Conservation (phyloP, 106 monocot species). For the Dendrobium nobile region DNA sequence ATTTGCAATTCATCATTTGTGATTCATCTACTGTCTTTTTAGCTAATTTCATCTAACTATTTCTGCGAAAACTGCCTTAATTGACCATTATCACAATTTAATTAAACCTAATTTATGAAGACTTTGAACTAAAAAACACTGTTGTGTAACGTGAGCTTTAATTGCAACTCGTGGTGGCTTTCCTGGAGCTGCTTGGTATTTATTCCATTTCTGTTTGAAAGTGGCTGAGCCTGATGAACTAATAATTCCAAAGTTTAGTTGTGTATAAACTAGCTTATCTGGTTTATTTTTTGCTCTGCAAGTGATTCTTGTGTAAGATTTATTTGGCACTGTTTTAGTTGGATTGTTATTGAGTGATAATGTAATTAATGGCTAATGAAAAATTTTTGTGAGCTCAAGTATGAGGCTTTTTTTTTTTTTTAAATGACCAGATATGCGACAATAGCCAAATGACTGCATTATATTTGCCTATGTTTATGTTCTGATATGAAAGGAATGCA, state of each 20-base stretch:
- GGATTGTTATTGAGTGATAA: background rate
- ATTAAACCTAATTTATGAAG: background rate
- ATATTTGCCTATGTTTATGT: background rate
- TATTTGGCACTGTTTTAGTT: background rate
- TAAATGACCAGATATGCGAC: background rate
- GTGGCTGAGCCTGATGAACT: background rate
- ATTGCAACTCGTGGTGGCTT: background rate
- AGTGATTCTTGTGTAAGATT: background rate
- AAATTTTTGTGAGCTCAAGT: background rate
- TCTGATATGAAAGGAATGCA: background rate
- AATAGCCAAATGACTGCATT: background rate
- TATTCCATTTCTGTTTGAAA: background rate
- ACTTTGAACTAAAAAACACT: background rate
- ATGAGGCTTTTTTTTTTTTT: too few species aligned
- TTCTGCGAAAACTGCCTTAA: too few species aligned
- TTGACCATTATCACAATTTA: background rate
- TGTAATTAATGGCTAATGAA: background rate
- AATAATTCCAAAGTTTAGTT: background rate
- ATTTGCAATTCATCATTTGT: too few species aligned
- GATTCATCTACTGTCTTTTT: too few species aligned
- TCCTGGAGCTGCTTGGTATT: background rate
- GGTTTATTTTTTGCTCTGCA: background rate
- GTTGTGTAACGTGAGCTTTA: background rate
- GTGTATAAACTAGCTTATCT: background rate
- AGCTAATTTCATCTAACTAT: too few species aligned